Evolutionary conservation across 2,329 filamentous ascomycete genomes (phyloP).

Genomic region (Davidsoniella virescens): DNA sequence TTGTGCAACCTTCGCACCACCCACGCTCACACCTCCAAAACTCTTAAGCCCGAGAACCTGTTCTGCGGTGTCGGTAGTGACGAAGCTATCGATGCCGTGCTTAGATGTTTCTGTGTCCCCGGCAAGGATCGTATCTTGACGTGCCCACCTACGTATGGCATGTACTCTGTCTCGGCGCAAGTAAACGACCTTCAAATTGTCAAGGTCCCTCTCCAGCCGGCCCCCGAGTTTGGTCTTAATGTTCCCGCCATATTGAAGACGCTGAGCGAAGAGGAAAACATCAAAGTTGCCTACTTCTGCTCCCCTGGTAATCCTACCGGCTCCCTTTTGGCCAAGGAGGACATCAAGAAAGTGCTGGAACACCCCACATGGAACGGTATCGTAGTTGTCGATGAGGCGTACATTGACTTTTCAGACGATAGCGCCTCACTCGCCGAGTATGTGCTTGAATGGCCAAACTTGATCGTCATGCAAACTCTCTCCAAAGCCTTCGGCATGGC

Average conservation of each 20-base stretch:
- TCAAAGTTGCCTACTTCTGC: conserved; percentile 88
- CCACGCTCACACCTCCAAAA: conserved; percentile 55
- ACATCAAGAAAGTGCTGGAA: conserved; percentile 56
- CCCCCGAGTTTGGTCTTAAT: conserved; percentile 60
- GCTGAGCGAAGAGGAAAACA: conserved; percentile 40
- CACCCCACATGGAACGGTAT: conserved; percentile 93
- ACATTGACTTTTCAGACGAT: conserved; percentile 74
- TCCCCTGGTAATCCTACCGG: conserved; percentile 92
- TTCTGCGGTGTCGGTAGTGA: conserved; percentile 94
- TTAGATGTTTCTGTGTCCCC: conserved; percentile 84
- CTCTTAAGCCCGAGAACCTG: conserved; percentile 63
- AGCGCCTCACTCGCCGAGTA: conserved; percentile 74
- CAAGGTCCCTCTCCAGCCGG: conserved; percentile 63
- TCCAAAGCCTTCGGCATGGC: conserved; percentile 95
- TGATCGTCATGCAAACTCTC: conserved; percentile 97
- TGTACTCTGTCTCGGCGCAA: conserved; percentile 90
- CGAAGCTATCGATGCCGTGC: conserved; percentile 86
- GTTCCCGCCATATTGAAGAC: conserved; percentile 48
- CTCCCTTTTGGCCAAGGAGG: conserved; percentile 55
- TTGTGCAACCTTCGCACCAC: conserved; percentile 81
- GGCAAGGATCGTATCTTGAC: conserved; percentile 80
- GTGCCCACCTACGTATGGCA: conserved; percentile 94
- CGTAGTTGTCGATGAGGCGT: conserved; percentile 87
- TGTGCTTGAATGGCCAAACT: conserved; percentile 82
- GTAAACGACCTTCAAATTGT: conserved; percentile 83